Evolutionary conservation across 2,329 filamentous ascomycete genomes (phyloP).

Genomic region (Colletotrichum tropicicola): DNA sequence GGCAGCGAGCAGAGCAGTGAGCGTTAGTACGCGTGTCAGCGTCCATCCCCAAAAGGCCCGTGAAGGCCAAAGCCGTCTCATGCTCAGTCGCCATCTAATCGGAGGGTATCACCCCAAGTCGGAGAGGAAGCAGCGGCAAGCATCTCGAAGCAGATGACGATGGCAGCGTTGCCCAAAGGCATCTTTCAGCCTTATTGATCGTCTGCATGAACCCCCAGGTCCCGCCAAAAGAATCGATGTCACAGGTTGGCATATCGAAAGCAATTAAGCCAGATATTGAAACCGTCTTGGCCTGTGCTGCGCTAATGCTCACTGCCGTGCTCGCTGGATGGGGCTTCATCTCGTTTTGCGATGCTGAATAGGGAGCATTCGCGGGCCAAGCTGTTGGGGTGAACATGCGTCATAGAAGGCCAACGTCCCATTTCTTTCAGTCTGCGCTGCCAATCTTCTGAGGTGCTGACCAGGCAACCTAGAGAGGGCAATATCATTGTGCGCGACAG

Average conservation of each 20-base stretch:
- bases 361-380: constrained; percentile 11
- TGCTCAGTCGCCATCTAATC: constrained; percentile 18
- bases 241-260: constrained; percentile 13
- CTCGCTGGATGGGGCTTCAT: constrained; percentile 47
- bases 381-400: constrained; percentile 22
- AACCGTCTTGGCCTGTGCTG: constrained; percentile 30
- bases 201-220: not conserved
- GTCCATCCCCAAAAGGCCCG: constrained; percentile 6
- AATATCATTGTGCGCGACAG: constrained; percentile 57
- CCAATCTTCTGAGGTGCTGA: constrained; percentile 53
- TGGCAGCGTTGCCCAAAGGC: not conserved
- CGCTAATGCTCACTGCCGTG: constrained; percentile 60
- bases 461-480: constrained; percentile 57
- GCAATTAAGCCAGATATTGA: constrained; percentile 15
- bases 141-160: not conserved
- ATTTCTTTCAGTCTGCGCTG: constrained; percentile 32
- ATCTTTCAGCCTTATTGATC: not conserved
- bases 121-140: constrained; percentile 8
- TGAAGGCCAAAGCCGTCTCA: not conserved
- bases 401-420: constrained; percentile 34
- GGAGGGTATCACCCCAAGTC: constrained; percentile 29
- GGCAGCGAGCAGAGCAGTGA: constrained; percentile 48
- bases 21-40: constrained; percentile 33
- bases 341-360: constrained; percentile 1
- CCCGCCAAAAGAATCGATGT: not conserved